A percentile compares a stretch with the other conserved stretches of the same genome.
These are phyloP conservation scores for Phaeosphaeria sp. DNA, from an alignment of 2,329 filamentous ascomycete genomes.

Conservation along the genomic window DNA sequence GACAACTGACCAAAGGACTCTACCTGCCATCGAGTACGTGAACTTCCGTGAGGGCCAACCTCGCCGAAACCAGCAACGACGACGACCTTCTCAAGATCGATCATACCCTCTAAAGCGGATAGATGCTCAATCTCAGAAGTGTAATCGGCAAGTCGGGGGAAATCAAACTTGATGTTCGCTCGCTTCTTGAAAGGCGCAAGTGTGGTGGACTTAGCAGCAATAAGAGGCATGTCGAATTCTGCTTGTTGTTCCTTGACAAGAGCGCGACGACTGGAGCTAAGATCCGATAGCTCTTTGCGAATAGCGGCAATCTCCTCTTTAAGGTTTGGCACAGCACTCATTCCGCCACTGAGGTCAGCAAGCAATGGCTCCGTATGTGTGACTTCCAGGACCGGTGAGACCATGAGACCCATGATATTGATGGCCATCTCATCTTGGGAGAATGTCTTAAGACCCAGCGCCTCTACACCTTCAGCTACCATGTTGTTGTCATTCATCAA, in stretches of 20 bases:
- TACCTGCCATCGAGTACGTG: conserved; percentile 98
- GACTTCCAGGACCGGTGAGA: conserved; percentile 76
- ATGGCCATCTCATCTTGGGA: conserved; percentile 52
- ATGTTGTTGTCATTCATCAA: conserved; percentile 54
- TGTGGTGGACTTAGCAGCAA: not conserved
- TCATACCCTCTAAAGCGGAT: conserved; percentile 81
- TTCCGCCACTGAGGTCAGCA: conserved; percentile 86
- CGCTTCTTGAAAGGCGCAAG: conserved; percentile 87
- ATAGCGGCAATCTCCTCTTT: conserved; percentile 17
- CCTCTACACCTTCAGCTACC: conserved; percentile 67
- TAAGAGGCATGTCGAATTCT: conserved; percentile 7
- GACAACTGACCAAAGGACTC: conserved; percentile 96
- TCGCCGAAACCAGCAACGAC: conserved; percentile 97
- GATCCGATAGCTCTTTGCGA: conserved; percentile 13
- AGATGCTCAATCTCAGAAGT: not conserved
- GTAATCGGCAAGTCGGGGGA: conserved; percentile 80
- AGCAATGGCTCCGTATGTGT: conserved; percentile 92
- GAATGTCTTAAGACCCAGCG: conserved; percentile 54
- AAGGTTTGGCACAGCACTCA: conserved; percentile 11
- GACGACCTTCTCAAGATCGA: conserved; percentile 98
- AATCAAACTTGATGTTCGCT: conserved; percentile 97
- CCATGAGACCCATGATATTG: conserved; percentile 48
- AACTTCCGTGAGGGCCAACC: conserved; percentile 97
- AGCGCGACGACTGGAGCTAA: conserved; percentile 12
- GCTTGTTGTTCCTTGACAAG: conserved; percentile 13